Base-by-base conservation (phyloP, 805 yeast genomes). In the Kurtzmaniella cleridarum region DNA sequence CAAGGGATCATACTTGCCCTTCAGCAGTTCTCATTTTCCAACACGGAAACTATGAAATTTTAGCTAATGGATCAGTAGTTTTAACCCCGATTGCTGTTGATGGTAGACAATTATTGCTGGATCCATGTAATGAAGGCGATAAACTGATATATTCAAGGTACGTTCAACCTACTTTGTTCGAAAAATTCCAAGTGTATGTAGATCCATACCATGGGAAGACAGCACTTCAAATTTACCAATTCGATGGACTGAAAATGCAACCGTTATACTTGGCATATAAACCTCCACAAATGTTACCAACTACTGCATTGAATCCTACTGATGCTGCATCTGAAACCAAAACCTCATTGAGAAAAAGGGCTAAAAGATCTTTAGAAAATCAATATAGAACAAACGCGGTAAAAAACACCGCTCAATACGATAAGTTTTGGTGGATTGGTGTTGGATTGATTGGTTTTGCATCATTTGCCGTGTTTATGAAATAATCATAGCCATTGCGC, bases 271-370 rank as follows among this genome's bases (percentile, higher is more conserved):
- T 93, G 59, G 96, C 95, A 2, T 93, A 90, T 68, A 76, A 76
- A 51, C 98, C 98, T 5, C 95, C 98, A 8, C 73, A 84, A 76
- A 93, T 93, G 98, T 76, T 93, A 43, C 98, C 98, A 16, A 93
- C 98, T 1, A 64, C 59, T 38, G 90, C 97, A 0, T 66, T 93
- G 71, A 91, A 90, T 61, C 98, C 98, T 16, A 85, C 95, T 2
- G 67, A 69, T 32, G 43, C 47, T 24, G 64, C 68, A 2, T 54
- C 70, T 5, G 61, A 66, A 29, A 59, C 73, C 9, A 50, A 52
- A 30, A 32, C 59, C 6, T 47, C 57, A 38, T 65, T 50, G 48
- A 59, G 51, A 60, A 67, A 64, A 38, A 67, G 75, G 40, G 76
- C 87, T 35, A 79, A 78, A 59, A 75, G 96, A 58, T 69, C 85